Base-by-base conservation (phyloP, 352 stramenopile species). In the Phytophthora citricola region DNA sequence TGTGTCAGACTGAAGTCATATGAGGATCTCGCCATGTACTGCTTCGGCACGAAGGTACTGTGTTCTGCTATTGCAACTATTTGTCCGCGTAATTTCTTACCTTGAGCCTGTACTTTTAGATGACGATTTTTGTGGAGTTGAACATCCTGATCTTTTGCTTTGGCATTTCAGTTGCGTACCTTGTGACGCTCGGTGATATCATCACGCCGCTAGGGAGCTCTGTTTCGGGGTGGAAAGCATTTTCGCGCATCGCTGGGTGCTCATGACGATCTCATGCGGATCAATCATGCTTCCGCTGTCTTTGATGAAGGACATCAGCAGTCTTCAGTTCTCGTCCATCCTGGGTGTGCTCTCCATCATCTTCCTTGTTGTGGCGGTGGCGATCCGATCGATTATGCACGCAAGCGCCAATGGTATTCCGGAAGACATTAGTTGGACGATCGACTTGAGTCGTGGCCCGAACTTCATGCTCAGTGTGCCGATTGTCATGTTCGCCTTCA, bases 401-500 rank as follows among this genome's bases (percentile, higher is more conserved):
- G 73, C 83, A 24, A 81, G 62, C 29, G 70, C 60, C 12, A 63
- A 90, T 44, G 87, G 87, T 1, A 70, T 92, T 1, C 77, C 87
- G 3, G 62, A 90, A 26, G 76, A 85, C 53, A 79, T 94, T 55
- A 87, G 81, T 66, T 95, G 83, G 83, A 71, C 59, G 12, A 90
- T 95, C 56, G 83, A 95, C 56, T 71, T 91, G 34, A 83, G 65
- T 32, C 53, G 81, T 11, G 85, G 85, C 15, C 76, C 85, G 17
- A 68, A 95, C 52, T 95, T 93, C 34, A 93, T 95, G 83, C 84
- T 95, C 5, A 91, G 85, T 44, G 87, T 95, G 29, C 87, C 87
- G 15, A 93, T 95, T 71, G 83, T 95, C 55, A 95, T 95, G 87
- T 95, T 95, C 59, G 87, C 87, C 17, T 95, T 95, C 69, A 95